phyloP scores from a whole-genome alignment of 2,329 filamentous ascomycete genomes.

The Aspergillus sp. region DNA sequence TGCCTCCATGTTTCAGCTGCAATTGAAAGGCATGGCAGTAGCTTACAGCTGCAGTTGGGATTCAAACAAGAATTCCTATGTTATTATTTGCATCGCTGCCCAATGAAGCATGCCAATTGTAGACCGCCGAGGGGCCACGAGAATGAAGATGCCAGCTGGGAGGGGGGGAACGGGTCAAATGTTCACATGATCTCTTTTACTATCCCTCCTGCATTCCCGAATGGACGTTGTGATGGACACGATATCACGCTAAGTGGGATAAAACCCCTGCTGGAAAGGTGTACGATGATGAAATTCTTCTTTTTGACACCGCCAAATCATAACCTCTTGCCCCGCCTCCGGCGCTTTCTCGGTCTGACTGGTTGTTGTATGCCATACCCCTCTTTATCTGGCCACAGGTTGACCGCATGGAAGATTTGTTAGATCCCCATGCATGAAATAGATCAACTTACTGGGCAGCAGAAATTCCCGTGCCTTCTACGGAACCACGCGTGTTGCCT shows the following conservation, averaged over 20 bases:
- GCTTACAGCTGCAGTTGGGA: too few species aligned
- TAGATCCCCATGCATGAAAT: conserved; percentile 12
- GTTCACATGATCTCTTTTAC: conserved; percentile 14
- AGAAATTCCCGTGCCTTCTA: not conserved
- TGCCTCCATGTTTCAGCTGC: too few species aligned
- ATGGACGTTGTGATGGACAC: conserved; percentile 24
- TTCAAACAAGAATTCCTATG: too few species aligned
- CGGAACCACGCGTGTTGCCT: conserved; percentile 7
- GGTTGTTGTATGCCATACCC: not conserved
- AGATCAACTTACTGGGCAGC: not conserved
- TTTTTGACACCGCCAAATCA: conserved; percentile 13
- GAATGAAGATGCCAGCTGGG: not conserved
- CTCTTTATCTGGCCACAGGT: conserved; percentile 1
- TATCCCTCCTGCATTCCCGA: conserved; percentile 26
- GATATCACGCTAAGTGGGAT: conserved; percentile 9
- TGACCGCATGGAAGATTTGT: conserved; percentile 5
- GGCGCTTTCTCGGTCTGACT: not conserved
- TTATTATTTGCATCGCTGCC: not conserved
- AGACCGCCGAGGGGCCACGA: not conserved
- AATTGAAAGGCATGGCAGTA: too few species aligned
- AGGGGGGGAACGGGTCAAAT: not conserved
- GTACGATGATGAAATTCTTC: not conserved
- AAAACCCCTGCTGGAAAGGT: not conserved
- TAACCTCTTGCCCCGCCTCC: conserved; percentile 1
- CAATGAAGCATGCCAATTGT: not conserved